phyloP scores from a whole-genome alignment of 768 basidiomycete species.

The Rhizopogon salebrosus region DNA sequence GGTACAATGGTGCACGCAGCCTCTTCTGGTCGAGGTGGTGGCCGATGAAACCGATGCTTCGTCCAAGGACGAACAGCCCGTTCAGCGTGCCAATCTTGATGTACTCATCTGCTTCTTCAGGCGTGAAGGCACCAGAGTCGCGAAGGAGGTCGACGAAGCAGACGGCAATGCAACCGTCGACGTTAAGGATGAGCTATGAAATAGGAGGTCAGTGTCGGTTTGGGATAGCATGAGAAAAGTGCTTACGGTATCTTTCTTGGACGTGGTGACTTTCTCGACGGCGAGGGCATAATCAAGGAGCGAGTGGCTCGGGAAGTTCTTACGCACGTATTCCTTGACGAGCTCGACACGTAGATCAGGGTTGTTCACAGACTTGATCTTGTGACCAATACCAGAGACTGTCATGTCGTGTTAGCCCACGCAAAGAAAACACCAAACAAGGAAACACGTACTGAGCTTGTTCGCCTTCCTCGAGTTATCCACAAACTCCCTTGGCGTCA shows the following conservation, averaged over 20 bases:
- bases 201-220: background rate
- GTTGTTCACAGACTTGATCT: slow-evolving; percentile 99
- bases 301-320: slow-evolving; percentile 93
- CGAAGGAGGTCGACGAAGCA: slow-evolving; percentile 94
- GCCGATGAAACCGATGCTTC: slow-evolving; percentile 96
- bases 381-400: slow-evolving; percentile 99
- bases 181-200: slow-evolving; percentile 82
- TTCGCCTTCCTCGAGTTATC: slow-evolving; percentile 89
- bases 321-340: slow-evolving; percentile 91
- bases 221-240: background rate
- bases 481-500: slow-evolving; percentile 98
- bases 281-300: slow-evolving; percentile 93
- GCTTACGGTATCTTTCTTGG: slow-evolving; percentile 91
- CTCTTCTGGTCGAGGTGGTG: slow-evolving; percentile 97
- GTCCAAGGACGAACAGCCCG: slow-evolving; percentile 94
- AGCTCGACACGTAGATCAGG: slow-evolving; percentile 90
- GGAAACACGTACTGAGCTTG: slow-evolving; percentile 72
- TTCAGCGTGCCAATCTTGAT: slow-evolving; percentile 95
- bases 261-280: slow-evolving; percentile 94
- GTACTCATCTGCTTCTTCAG: slow-evolving; percentile 96
- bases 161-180: slow-evolving; percentile 93
- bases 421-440: background rate
- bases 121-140: slow-evolving; percentile 89
- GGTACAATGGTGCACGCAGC: slow-evolving; percentile 87
- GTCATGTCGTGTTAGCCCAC: background rate